Percentiles rank a stretch among this genome's conserved stretches.
phyloP scores from a whole-genome alignment of 441 rosid genomes.

The Pelargonium australe region DNA sequence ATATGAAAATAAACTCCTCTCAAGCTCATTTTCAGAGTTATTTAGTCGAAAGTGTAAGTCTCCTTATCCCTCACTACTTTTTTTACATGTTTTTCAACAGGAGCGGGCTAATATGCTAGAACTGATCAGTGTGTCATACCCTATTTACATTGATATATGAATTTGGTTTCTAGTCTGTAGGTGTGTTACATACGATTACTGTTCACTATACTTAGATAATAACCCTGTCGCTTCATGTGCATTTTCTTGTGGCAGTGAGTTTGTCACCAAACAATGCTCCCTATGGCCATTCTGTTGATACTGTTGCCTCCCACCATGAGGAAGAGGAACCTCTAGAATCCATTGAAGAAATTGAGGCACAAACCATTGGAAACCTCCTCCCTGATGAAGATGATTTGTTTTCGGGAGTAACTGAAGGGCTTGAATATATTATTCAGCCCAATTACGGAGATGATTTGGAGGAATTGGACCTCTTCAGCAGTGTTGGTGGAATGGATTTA shows the following conservation, averaged over 20 bases:
- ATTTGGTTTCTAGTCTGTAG: constrained; percentile 16
- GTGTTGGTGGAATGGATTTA: constrained; percentile 68
- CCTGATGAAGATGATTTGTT: constrained; percentile 63
- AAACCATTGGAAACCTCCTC: constrained; percentile 65
- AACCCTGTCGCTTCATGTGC: constrained; percentile 14
- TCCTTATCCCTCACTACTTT: background rate
- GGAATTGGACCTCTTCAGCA: constrained; percentile 57
- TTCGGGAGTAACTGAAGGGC: constrained; percentile 50
- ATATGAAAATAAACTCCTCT: constrained; percentile 51
- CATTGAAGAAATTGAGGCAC: constrained; percentile 59
- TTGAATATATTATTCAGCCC: constrained; percentile 24
- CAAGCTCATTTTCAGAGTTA: constrained; percentile 53
- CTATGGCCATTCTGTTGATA: constrained; percentile 41
- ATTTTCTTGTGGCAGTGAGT: constrained; percentile 42
- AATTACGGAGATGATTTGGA: constrained; percentile 41
- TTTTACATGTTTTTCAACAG: background rate
- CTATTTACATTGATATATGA: constrained; percentile 10
- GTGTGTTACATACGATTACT: constrained; percentile 19
- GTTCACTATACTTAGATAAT: constrained; percentile 6
- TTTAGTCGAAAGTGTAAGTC: constrained; percentile 44
- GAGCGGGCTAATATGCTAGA: constrained; percentile 6
- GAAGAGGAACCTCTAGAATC: constrained; percentile 51
- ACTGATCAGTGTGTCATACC: constrained; percentile 5
- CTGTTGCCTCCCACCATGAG: constrained; percentile 37
- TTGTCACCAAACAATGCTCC: constrained; percentile 32